phyloP scores from a whole-genome alignment of 2,329 filamentous ascomycete species.

The Aspergillus persii region DNA sequence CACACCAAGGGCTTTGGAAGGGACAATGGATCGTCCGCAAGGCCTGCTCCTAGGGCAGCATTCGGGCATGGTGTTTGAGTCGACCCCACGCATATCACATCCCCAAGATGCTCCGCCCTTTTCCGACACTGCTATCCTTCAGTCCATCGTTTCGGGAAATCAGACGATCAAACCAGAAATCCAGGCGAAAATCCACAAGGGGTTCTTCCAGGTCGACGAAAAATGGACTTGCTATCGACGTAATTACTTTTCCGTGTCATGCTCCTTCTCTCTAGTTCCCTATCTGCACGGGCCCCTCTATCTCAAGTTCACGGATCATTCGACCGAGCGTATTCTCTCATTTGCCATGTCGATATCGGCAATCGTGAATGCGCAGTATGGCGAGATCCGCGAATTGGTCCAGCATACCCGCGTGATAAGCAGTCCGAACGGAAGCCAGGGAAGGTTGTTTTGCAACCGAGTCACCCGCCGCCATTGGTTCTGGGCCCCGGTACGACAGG shows the following conservation, averaged over 20 bases:
- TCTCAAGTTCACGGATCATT: conserved; percentile 47
- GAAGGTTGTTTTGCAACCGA: conserved; percentile 65
- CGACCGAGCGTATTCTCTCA: conserved; percentile 60
- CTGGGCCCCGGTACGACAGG: conserved; percentile 25
- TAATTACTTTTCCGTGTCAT: conserved; percentile 86
- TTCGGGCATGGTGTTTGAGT: conserved; percentile 22
- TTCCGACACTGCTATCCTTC: conserved; percentile 36
- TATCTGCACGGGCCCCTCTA: conserved; percentile 58
- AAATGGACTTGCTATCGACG: conserved; percentile 92
- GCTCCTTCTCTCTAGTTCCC: conserved; percentile 71
- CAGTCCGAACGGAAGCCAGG: conserved; percentile 75
- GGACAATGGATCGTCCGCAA: conserved; percentile 30
- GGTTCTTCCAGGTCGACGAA: conserved; percentile 75
- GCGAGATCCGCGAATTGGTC: conserved; percentile 77
- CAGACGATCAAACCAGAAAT: conserved; percentile 67
- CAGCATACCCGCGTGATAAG: conserved; percentile 87
- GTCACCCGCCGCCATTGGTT: conserved; percentile 52
- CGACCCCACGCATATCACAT: conserved; percentile 27
- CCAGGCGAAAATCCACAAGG: conserved; percentile 79
- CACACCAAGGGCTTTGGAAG: conserved; percentile 33
- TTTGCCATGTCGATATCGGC: conserved; percentile 86
- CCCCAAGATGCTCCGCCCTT: conserved; percentile 45
- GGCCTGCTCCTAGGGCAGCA: conserved; percentile 30
- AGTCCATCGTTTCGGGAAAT: conserved; percentile 34
- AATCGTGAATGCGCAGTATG: conserved; percentile 71